A percentile compares a stretch with the other conserved stretches of the same genome.
phyloP scores from a whole-genome alignment of 2,329 filamentous ascomycete genomes.

The Davidsoniella australis region DNA sequence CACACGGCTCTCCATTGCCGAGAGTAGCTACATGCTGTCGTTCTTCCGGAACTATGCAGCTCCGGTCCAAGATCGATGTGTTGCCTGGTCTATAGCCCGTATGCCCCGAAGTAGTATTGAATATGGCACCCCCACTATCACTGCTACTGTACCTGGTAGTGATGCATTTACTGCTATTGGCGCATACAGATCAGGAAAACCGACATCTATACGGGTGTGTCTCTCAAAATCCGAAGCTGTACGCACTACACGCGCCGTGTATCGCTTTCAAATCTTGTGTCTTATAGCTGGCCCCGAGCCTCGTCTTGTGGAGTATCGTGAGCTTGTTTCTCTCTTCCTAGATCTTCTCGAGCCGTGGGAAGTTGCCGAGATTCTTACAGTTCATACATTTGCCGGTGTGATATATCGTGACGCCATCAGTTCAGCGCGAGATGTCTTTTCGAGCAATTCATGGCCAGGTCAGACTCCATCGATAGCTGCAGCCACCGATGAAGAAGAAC shows the following conservation, averaged over 20 bases:
- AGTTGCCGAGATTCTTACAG: slow-evolving; percentile 7
- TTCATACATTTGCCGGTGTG: slow-evolving; percentile 7
- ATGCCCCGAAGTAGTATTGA: slow-evolving; percentile 4
- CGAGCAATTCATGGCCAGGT: too few species aligned
- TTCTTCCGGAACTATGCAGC: slow-evolving; percentile 8
- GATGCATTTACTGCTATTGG: too few species aligned
- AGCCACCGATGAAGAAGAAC: background rate
- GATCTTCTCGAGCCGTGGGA: slow-evolving; percentile 11
- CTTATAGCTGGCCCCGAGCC: slow-evolving; percentile 3
- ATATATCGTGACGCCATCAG: slow-evolving; percentile 7
- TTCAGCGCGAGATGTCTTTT: background rate
- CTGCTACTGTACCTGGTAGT: background rate
- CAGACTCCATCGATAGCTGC: background rate
- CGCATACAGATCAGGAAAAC: too few species aligned
- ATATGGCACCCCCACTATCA: background rate
- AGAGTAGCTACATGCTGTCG: slow-evolving; percentile 5
- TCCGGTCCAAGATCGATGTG: slow-evolving; percentile 2
- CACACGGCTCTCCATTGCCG: slow-evolving; percentile 1
- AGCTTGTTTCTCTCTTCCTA: slow-evolving; percentile 1
- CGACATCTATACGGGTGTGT: too few species aligned
- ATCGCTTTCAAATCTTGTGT: slow-evolving; percentile 9
- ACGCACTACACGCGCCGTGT: slow-evolving; percentile 8
- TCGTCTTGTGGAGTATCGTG: background rate
- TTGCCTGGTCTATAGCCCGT: slow-evolving; percentile 3
- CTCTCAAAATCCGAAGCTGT: slow-evolving; percentile 1